Evolutionary conservation across 2,329 filamentous ascomycete genomes (phyloP).

Genomic region (Aspergillus phoenicis): DNA sequence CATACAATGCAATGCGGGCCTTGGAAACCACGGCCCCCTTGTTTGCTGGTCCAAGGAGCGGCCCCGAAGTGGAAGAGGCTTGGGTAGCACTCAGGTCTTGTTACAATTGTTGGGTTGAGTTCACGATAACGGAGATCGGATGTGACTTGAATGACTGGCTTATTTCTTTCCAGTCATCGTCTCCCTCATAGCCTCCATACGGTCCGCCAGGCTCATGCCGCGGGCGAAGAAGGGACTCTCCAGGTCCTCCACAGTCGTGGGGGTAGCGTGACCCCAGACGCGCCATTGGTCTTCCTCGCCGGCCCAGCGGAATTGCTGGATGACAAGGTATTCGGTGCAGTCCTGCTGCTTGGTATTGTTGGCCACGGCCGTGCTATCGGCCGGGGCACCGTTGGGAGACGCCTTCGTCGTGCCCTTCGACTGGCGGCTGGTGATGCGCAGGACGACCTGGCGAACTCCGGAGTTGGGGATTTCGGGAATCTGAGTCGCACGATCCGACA

Average conservation of each 20-base stretch:
- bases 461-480: slow-evolving; percentile 44
- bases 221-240: slow-evolving; percentile 39
- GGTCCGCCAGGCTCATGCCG: slow-evolving; percentile 39
- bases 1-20: not conserved
- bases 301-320: slow-evolving; percentile 50
- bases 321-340: slow-evolving; percentile 54
- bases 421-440: slow-evolving; percentile 44
- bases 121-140: not conserved
- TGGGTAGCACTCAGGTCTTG: not conserved
- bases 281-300: slow-evolving; percentile 50
- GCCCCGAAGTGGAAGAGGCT: not conserved
- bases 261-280: slow-evolving; percentile 53
- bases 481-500: slow-evolving; percentile 46
- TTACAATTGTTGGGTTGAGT: not conserved
- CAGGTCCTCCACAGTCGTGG: slow-evolving; percentile 45
- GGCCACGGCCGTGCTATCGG: not conserved
- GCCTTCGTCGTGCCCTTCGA: slow-evolving; percentile 30
- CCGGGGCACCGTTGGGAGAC: not conserved
- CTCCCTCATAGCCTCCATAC: slow-evolving; percentile 36
- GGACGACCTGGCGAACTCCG: slow-evolving; percentile 44
- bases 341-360: slow-evolving; percentile 42
- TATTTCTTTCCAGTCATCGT: slow-evolving; percentile 21
- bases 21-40: not conserved
- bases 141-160: not conserved
- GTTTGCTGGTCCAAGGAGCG: not conserved